phyloP scores from a whole-genome alignment of 148 eudicot species.

The Simmondsia chinensis region DNA sequence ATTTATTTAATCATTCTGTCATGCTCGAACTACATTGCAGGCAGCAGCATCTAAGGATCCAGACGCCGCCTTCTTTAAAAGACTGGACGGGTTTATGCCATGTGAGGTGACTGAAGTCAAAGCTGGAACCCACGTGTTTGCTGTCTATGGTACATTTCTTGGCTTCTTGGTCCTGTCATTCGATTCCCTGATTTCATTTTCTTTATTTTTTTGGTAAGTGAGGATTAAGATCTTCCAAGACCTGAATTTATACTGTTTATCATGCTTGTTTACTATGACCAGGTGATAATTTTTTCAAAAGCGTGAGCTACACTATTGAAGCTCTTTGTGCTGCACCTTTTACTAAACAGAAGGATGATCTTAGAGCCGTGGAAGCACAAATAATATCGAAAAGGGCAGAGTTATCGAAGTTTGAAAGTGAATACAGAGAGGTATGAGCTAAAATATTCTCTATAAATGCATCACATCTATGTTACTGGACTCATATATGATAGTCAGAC shows the following conservation, averaged over 20 bases:
- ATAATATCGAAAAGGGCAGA: slow-evolving; percentile 79
- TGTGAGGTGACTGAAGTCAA: slow-evolving; percentile 82
- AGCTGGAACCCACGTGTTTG: slow-evolving; percentile 86
- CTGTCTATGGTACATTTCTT: slow-evolving; percentile 64
- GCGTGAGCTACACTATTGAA: slow-evolving; percentile 84
- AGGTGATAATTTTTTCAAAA: slow-evolving; percentile 96
- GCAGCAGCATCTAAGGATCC: slow-evolving; percentile 77
- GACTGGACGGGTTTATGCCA: slow-evolving; percentile 83
- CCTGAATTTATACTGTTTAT: background rate
- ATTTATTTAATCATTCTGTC: background rate
- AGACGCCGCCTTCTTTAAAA: slow-evolving; percentile 84
- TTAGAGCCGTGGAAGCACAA: slow-evolving; percentile 70
- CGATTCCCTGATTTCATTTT: slow-evolving; percentile 1
- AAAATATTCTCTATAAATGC: no score
- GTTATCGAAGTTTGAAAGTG: slow-evolving; percentile 80
- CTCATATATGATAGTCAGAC: no score
- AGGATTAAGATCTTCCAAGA: background rate
- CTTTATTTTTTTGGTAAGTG: background rate
- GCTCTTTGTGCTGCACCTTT: slow-evolving; percentile 61
- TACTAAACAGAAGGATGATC: slow-evolving; percentile 63
- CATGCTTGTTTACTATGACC: slow-evolving; percentile 4
- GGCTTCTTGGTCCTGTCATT: background rate
- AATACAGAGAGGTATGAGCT: slow-evolving; percentile 71
- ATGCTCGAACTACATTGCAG: slow-evolving; percentile 22
- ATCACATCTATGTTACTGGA: no score